Conservation (phyloP, 352 stramenopile species). For the Globisporangium takayamanum region DNA sequence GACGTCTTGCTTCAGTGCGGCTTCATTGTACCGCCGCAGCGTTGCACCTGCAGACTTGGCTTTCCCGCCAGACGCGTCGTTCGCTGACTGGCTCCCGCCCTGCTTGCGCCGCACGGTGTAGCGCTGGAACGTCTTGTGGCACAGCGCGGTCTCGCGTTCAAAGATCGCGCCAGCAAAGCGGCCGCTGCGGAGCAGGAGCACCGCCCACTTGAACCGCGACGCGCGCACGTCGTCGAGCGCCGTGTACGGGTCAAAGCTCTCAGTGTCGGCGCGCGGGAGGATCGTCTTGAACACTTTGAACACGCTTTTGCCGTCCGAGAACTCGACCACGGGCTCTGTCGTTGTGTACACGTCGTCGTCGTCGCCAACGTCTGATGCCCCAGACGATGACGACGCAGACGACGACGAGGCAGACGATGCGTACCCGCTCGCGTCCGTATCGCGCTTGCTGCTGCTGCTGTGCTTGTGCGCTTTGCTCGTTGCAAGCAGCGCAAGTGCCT, state of each 20-base stretch:
- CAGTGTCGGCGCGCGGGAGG: constrained; percentile 32
- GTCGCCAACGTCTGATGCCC: constrained; percentile 34
- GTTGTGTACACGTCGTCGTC: constrained; percentile 40
- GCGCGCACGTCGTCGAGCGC: constrained; percentile 38
- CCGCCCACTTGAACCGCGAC: constrained; percentile 69
- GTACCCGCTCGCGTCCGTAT: constrained; percentile 6
- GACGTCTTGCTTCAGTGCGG: constrained; percentile 87
- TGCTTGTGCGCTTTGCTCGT: constrained; percentile 14
- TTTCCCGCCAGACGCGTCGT: constrained; percentile 76
- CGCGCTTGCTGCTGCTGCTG: constrained; percentile 13
- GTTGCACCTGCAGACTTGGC: constrained; percentile 91
- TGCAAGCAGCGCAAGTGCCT: constrained; percentile 18
- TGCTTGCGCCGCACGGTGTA: constrained; percentile 94
- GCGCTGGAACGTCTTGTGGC: constrained; percentile 89
- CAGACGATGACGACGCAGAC: constrained; percentile 34
- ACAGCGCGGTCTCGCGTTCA: constrained; percentile 81
- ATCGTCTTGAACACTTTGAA: constrained; percentile 81
- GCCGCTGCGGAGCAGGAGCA: constrained; percentile 89
- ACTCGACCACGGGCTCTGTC: constrained; percentile 70
- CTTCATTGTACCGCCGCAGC: constrained; percentile 90
- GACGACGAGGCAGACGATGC: constrained; percentile 24
- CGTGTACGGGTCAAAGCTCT: constrained; percentile 54
- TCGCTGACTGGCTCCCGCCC: constrained; percentile 87
- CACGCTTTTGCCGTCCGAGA: constrained; percentile 60
- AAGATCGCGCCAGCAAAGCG: constrained; percentile 91